A percentile compares a stretch with the other conserved stretches of the same genome.
Conservation (phyloP, 768 basidiomycete genomes). For the Mycena floridula region DNA sequence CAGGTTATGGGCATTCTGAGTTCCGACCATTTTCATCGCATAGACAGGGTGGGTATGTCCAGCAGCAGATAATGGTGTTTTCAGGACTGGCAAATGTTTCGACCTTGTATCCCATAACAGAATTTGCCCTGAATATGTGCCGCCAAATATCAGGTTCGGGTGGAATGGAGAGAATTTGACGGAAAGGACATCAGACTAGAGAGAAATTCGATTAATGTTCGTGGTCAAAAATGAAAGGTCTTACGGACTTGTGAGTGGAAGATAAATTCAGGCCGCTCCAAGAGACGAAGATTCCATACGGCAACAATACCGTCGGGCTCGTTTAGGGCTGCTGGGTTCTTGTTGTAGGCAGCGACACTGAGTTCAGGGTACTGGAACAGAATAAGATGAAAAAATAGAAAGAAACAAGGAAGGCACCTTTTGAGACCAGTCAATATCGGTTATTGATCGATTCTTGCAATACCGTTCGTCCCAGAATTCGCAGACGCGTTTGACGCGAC, state of each 20-base stretch:
- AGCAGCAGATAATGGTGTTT: constrained; percentile 92
- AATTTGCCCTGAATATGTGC: constrained; percentile 99
- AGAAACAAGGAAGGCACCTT: constrained; percentile 48
- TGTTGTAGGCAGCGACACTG: constrained; percentile 94
- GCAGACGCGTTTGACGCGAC: constrained; percentile 89
- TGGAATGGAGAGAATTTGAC: constrained; percentile 98
- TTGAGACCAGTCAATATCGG: constrained; percentile 96
- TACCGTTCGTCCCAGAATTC: constrained; percentile 90
- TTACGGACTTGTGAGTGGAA: constrained; percentile 91
- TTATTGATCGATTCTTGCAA: constrained; percentile 90
- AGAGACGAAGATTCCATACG: constrained; percentile 93
- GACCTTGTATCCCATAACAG: constrained; percentile 97
- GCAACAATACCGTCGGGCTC: constrained; percentile 97
- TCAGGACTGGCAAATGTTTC: constrained; percentile 91
- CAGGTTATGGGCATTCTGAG: constrained; percentile 96
- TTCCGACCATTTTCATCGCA: constrained; percentile 97
- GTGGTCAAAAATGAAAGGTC: not conserved
- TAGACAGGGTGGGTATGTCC: constrained; percentile 99
- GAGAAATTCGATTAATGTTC: constrained; percentile 8
- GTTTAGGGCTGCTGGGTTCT: constrained; percentile 87
- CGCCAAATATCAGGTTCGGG: constrained; percentile 94
- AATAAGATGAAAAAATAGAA: not conserved
- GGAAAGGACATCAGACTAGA: constrained; percentile 93
- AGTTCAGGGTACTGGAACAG: constrained; percentile 85
- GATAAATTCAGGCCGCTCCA: constrained; percentile 94